A percentile compares a stretch with the other conserved stretches of the same genome.
Conservation (phyloP, 2,329 filamentous ascomycete species). For the Botrytis fragariae region DNA sequence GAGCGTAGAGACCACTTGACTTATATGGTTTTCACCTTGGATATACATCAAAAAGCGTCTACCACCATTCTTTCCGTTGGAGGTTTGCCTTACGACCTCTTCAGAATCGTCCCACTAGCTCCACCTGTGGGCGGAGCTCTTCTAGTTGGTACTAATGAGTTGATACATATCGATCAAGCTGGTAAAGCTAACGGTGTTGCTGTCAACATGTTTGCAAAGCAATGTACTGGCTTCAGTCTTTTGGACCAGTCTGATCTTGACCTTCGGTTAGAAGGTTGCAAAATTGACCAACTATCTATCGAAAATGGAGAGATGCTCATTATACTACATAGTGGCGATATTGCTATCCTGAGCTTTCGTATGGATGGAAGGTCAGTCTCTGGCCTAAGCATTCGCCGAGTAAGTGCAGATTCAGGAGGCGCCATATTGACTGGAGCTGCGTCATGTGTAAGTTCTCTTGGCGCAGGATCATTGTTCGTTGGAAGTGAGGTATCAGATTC, state of each 20-base stretch:
- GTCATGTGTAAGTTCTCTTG: slow-evolving; percentile 68
- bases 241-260: slow-evolving; percentile 80
- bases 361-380: slow-evolving; percentile 91
- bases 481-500: slow-evolving; percentile 85
- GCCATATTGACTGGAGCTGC: slow-evolving; percentile 58
- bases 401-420: slow-evolving; percentile 63
- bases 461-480: slow-evolving; percentile 71
- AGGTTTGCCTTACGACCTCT: slow-evolving; percentile 83
- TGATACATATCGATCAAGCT: slow-evolving; percentile 94
- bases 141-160: slow-evolving; percentile 81
- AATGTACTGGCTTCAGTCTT: slow-evolving; percentile 79
- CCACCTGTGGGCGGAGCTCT: slow-evolving; percentile 85
- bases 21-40: slow-evolving; percentile 93
- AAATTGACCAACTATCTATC: slow-evolving; percentile 71
- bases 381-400: slow-evolving; percentile 69
- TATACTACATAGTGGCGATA: slow-evolving; percentile 69
- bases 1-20: slow-evolving; percentile 81
- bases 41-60: slow-evolving; percentile 88
- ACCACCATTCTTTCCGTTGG: slow-evolving; percentile 87
- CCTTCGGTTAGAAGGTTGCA: slow-evolving; percentile 77
- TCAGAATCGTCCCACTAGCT: slow-evolving; percentile 76
- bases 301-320: slow-evolving; percentile 84
- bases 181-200: slow-evolving; percentile 90
- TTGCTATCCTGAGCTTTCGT: slow-evolving; percentile 76
- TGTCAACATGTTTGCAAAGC: slow-evolving; percentile 85